phyloP scores from a whole-genome alignment of 1,139 yeast species.

The Geotrichum reessii region DNA sequence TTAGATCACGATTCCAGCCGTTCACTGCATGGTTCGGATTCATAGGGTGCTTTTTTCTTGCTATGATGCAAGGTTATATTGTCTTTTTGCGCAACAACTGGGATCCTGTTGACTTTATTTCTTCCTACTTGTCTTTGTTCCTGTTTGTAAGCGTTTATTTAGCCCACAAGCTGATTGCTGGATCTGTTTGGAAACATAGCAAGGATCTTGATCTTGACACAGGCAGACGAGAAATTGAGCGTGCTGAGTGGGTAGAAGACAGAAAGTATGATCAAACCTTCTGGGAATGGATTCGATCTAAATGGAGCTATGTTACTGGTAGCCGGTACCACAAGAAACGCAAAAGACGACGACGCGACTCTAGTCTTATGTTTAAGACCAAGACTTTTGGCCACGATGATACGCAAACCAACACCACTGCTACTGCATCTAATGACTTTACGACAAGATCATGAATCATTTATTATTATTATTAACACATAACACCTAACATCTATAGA shows the following conservation, averaged over 20 bases:
- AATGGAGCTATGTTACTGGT: slow-evolving; percentile 14
- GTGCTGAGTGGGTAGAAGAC: slow-evolving; percentile 38
- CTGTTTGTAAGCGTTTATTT: slow-evolving; percentile 50
- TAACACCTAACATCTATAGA: neutral
- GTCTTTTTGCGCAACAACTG: slow-evolving; percentile 55
- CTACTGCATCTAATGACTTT: neutral
- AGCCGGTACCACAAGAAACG: slow-evolving; percentile 7
- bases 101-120: slow-evolving; percentile 58
- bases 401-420: neutral
- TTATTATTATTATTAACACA: neutral
- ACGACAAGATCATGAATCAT: neutral
- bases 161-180: slow-evolving; percentile 49
- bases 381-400: neutral
- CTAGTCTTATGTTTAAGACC: neutral
- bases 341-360: neutral
- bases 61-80: slow-evolving; percentile 64
- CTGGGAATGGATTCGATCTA: slow-evolving; percentile 7
- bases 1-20: slow-evolving; percentile 72
- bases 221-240: slow-evolving; percentile 60
- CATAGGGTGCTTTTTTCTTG: slow-evolving; percentile 49
- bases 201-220: slow-evolving; percentile 71
- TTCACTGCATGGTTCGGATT: slow-evolving; percentile 65
- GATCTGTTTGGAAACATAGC: neutral
- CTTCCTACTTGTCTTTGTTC: slow-evolving; percentile 61
- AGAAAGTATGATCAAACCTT: slow-evolving; percentile 28